Evolutionary conservation across 2,329 filamentous ascomycete species (phyloP), one percentile per base, ranked within the genome.

Genomic region (Ceratocystis lukuohia): DNA sequence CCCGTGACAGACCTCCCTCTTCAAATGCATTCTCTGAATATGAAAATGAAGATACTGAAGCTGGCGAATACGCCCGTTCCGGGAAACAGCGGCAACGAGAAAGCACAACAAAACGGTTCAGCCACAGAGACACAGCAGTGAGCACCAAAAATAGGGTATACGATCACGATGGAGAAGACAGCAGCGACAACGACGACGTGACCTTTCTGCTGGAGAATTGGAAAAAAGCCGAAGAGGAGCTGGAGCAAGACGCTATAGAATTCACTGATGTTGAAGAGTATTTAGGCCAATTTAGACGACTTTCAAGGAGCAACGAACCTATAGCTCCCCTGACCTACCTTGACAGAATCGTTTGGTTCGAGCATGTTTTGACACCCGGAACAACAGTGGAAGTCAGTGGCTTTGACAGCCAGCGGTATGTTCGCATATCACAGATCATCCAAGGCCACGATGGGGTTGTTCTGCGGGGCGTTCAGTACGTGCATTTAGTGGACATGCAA

Each of bases 381-480:
- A 65, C 50, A n/a, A 48, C 67, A 7, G 64, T 68, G 17, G 64
- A 64, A 44, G 50, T 68, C n/a, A 61, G n/a, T 25, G 45, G 67
- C n/a, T 64, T 68, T 22, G 64, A 28, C n/a, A 68, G 61, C 25
- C 59, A 63, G 25, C 56, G 66, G 10, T 69, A 69, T 59, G 56
- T 69, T 53, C 61, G 63, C 12, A 68, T 83, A 71, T 75, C 76
- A 59, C 69, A 71, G 1, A 77, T 83, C 48, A 72, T 79, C 22
- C 70, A 75, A 30, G 62, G 72, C 37, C 53, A 41, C 3, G 44
- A 62, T 15, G 63, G 64, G 12, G 46, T 66, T 15, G 61, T 61
- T 12, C 33, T 80, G 6, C 74, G 76, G 1, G 80, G 80, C 0
- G 69, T 74, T 0, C 75, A 76, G 0, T 78, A 76, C 28, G 70